These are phyloP conservation scores for Arthrinium puccinioides DNA, from an alignment of 2,329 filamentous ascomycete genomes.

Conservation along the genomic window DNA sequence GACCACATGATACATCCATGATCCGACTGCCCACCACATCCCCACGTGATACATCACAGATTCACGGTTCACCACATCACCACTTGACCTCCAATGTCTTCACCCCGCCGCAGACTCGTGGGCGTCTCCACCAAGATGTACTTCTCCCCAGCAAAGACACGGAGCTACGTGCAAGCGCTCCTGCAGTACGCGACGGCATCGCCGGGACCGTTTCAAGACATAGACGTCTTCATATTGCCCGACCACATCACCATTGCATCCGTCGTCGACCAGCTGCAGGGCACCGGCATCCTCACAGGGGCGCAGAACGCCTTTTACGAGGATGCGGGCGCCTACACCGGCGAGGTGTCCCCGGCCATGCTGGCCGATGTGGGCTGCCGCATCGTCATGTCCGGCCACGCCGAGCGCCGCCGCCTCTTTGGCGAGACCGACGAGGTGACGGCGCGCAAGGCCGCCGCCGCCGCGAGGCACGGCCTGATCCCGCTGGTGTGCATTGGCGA, in stretches of 20 bases:
- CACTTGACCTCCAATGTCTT: too few species aligned
- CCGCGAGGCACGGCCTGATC: slow-evolving; percentile 60
- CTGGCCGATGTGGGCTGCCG: slow-evolving; percentile 61
- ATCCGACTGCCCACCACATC: too few species aligned
- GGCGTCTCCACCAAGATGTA: slow-evolving; percentile 77
- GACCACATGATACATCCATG: too few species aligned
- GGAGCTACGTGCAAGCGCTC: slow-evolving; percentile 44
- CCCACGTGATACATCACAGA: too few species aligned
- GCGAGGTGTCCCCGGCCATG: slow-evolving; percentile 64
- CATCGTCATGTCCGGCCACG: slow-evolving; percentile 75
- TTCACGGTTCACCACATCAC: too few species aligned
- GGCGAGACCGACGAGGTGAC: slow-evolving; percentile 65
- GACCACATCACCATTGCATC: slow-evolving; percentile 65
- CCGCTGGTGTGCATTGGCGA: slow-evolving; percentile 80
- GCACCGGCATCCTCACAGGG: slow-evolving; percentile 52
- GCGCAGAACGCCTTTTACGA: slow-evolving; percentile 72
- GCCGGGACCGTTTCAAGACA: slow-evolving; percentile 12
- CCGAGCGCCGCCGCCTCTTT: slow-evolving; percentile 66
- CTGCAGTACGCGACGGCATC: slow-evolving; percentile 33
- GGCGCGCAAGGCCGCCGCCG: slow-evolving; percentile 62
- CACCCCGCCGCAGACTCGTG: slow-evolving; percentile 39
- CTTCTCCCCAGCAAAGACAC: slow-evolving; percentile 60
- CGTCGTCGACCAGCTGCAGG: slow-evolving; percentile 38
- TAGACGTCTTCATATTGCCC: slow-evolving; percentile 62
- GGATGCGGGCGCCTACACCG: slow-evolving; percentile 66